Base-by-base conservation (phyloP, 768 basidiomycete species). In the Inosperma sp. region DNA sequence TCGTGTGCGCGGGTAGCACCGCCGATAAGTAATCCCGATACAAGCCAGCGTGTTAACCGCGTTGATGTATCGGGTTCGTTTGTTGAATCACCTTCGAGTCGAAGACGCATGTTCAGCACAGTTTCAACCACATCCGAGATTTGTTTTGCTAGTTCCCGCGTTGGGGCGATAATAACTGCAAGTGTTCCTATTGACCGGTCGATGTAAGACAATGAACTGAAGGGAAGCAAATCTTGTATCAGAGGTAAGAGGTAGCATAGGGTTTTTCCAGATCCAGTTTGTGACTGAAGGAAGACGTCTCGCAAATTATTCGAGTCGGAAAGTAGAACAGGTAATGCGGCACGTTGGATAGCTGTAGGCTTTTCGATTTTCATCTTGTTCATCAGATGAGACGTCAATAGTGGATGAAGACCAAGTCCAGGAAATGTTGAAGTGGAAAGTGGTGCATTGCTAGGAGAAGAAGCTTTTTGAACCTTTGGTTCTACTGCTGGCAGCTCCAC, bases 221-320 rank as follows among this genome's bases (percentile, higher is more conserved):
- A 76, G 1, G 93, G 91, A 29, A 98, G 79, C 47, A 98, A 85
- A 65, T 95, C 93, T 55, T 97, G 91, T 36, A 98, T 80, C 66
- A 98, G 92, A 22, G 95, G 95, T 9, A 98, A 81, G 19, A 98
- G 80, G 72, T 89, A 98, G 3, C 93, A 81, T 19, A 97, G 72
- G 0, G 94, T 97, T 70, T 97, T 98, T 62, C 95, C 95, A 0
- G 94, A 97, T 49, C 95, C 95, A 7, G 95, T 97, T 65, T 97
- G 93, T 10, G 93, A 90, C 67, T 96, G 94, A 49, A 97, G 89
- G 67, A 96, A 94, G 12, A 88, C 80, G 67, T 95, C 93, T 52
- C 87, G 75, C 42, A 72, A 70, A 41, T 59, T 55, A 0, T 74
- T 65, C 7, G 62, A 52, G 7, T 68, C 59, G 31, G 65, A 68